Evolutionary conservation across 1,284 basidiomycete genomes (phyloP).

Genomic region (Ustilago bromivora): DNA sequence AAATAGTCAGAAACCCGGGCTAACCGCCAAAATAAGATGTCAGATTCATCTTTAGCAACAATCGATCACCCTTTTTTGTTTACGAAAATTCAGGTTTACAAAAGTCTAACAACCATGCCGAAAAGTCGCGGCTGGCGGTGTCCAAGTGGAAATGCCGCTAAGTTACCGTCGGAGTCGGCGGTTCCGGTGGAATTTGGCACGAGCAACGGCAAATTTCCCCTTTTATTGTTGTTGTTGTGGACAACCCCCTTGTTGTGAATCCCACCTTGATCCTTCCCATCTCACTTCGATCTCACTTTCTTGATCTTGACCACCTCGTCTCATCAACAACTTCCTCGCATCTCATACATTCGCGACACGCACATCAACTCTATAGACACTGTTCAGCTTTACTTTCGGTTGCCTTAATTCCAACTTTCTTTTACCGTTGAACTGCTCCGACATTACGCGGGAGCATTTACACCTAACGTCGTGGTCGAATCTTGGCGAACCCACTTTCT

Average conservation of each 20-base stretch:
- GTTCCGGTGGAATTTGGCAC: too few relatives aligned
- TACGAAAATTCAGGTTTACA: too few relatives aligned
- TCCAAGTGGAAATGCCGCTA: too few relatives aligned
- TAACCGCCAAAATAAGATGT: too few relatives aligned
- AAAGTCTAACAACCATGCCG: too few relatives aligned
- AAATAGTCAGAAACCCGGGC: too few relatives aligned
- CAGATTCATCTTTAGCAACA: too few relatives aligned
- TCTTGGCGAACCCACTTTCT: not conserved
- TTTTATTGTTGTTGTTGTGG: not conserved
- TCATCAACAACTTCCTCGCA: not conserved
- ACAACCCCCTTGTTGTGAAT: not conserved
- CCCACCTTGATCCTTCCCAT: not conserved
- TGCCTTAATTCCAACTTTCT: not conserved
- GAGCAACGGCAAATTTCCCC: too few relatives aligned
- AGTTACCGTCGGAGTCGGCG: too few relatives aligned
- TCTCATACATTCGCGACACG: not conserved
- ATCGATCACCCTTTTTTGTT: too few relatives aligned
- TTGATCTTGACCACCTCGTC: not conserved
- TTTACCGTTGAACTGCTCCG: not conserved
- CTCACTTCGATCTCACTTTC: not conserved
- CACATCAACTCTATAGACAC: not conserved
- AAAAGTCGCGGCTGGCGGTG: too few relatives aligned
- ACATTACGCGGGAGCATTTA: not conserved
- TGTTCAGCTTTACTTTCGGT: not conserved
- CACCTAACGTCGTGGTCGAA: not conserved